Evolutionary conservation across 768 basidiomycete species (phyloP).

Genomic region (Boletus bicolor): DNA sequence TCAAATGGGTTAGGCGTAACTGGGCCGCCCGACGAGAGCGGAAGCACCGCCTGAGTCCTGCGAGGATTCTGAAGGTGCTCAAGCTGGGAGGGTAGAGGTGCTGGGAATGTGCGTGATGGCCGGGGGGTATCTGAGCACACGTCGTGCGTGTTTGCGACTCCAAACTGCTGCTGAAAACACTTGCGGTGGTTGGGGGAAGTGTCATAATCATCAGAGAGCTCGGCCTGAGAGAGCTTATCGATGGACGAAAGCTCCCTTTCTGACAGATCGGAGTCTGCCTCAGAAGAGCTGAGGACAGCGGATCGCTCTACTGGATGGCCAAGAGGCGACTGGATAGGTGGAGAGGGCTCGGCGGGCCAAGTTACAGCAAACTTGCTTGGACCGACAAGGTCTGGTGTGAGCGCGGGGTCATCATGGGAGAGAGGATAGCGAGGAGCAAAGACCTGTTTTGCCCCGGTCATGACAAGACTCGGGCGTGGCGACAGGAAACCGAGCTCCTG

Average conservation of each 20-base stretch:
- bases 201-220: slow-evolving; percentile 33
- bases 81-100: slow-evolving; percentile 79
- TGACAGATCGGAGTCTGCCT: slow-evolving; percentile 49
- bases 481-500: slow-evolving; percentile 18
- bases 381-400: slow-evolving; percentile 41
- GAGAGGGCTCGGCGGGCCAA: slow-evolving; percentile 48
- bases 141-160: slow-evolving; percentile 18
- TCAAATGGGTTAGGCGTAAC: slow-evolving; percentile 21
- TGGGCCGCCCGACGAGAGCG: slow-evolving; percentile 13
- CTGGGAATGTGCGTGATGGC: slow-evolving; percentile 75
- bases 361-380: slow-evolving; percentile 59
- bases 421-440: slow-evolving; percentile 53
- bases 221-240: slow-evolving; percentile 31
- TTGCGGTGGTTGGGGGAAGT: slow-evolving; percentile 23
- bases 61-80: slow-evolving; percentile 70
- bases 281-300: slow-evolving; percentile 45
- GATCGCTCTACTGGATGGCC: slow-evolving; percentile 36
- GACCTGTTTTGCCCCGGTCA: slow-evolving; percentile 32
- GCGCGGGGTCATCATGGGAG: slow-evolving; percentile 35
- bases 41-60: slow-evolving; percentile 26
- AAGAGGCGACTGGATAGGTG: slow-evolving; percentile 36
- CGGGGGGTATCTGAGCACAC: slow-evolving; percentile 40
- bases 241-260: slow-evolving; percentile 40
- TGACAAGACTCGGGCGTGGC: slow-evolving; percentile 10
- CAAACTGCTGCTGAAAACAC: slow-evolving; percentile 25